A percentile compares a stretch with the other conserved stretches of the same genome.
These are phyloP conservation scores for Pythium phragmiticola DNA, from an alignment of 352 stramenopile species.

Conservation along the genomic window DNA sequence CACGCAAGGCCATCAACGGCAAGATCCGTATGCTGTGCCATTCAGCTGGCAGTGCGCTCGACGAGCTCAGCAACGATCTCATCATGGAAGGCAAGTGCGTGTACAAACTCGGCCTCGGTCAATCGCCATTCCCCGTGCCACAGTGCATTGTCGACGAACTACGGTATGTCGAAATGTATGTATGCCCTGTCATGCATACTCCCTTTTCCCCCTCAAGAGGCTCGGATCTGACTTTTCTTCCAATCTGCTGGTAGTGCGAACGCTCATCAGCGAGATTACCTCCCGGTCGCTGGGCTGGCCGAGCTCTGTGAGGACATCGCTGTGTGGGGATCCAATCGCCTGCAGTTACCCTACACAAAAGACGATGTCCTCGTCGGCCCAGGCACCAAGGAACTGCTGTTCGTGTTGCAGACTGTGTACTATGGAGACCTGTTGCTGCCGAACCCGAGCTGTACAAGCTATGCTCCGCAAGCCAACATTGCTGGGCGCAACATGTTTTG, in stretches of 20 bases:
- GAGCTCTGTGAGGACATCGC: conserved; percentile 81
- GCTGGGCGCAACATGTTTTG: conserved; percentile 88
- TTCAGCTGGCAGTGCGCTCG: conserved; percentile 70
- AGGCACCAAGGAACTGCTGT: conserved; percentile 88
- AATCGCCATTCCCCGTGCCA: conserved; percentile 85
- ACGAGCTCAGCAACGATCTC: conserved; percentile 87
- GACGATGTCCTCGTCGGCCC: conserved; percentile 85
- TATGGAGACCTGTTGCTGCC: conserved; percentile 84
- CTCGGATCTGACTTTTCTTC: not conserved
- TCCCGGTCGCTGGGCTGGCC: conserved; percentile 73
- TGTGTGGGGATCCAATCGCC: conserved; percentile 50
- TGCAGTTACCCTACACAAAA: conserved; percentile 61
- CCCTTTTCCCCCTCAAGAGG: not conserved
- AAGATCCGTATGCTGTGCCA: conserved; percentile 86
- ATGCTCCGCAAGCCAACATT: conserved; percentile 83
- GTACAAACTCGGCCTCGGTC: conserved; percentile 83
- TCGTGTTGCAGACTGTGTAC: conserved; percentile 88
- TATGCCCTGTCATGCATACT: conserved; percentile 16
- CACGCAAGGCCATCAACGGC: conserved; percentile 82
- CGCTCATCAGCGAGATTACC: conserved; percentile 80
- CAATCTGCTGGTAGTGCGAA: conserved; percentile 45
- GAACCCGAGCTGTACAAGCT: conserved; percentile 86
- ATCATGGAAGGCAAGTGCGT: conserved; percentile 76
- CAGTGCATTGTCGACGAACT: conserved; percentile 88
- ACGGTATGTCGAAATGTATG: conserved; percentile 49